Conservation (phyloP, 768 basidiomycete species). For the Tricholoma flavovirens region DNA sequence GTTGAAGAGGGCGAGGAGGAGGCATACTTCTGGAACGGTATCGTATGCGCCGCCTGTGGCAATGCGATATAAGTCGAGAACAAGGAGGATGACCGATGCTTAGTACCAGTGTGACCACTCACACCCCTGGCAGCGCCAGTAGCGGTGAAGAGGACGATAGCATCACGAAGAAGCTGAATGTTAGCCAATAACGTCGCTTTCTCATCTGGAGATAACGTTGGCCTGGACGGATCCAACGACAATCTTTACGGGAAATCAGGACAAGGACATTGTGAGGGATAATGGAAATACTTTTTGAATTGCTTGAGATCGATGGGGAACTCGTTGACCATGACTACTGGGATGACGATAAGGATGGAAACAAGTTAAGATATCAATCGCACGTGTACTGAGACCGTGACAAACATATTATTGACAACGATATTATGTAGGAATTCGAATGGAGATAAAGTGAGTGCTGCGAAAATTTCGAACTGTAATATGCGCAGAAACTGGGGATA, state of each 20-base stretch:
- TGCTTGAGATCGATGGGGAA: slow-evolving; percentile 78
- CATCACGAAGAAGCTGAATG: slow-evolving; percentile 79
- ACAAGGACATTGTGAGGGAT: not conserved
- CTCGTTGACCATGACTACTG: slow-evolving; percentile 21
- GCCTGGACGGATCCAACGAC: slow-evolving; percentile 63
- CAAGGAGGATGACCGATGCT: not conserved
- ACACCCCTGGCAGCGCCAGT: slow-evolving; percentile 83
- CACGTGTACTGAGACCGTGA: not conserved
- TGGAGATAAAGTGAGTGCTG: no score
- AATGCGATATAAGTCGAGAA: not conserved
- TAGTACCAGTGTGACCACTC: slow-evolving; percentile 82
- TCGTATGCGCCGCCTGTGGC: slow-evolving; percentile 55
- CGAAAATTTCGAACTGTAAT: no score
- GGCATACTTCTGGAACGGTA: slow-evolving; percentile 81
- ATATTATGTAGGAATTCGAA: no score
- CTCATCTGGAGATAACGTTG: slow-evolving; percentile 59
- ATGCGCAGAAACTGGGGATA: no score
- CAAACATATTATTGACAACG: no score
- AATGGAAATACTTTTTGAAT: slow-evolving; percentile 51
- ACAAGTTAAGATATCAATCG: not conserved
- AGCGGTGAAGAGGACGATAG: slow-evolving; percentile 80
- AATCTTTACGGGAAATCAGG: slow-evolving; percentile 36
- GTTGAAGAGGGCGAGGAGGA: slow-evolving; percentile 71
- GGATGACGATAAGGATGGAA: slow-evolving; percentile 15
- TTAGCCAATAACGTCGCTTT: slow-evolving; percentile 55